Conservation (phyloP, 192 early-diverging fungal genomes). For the Kappamyces sp. region DNA sequence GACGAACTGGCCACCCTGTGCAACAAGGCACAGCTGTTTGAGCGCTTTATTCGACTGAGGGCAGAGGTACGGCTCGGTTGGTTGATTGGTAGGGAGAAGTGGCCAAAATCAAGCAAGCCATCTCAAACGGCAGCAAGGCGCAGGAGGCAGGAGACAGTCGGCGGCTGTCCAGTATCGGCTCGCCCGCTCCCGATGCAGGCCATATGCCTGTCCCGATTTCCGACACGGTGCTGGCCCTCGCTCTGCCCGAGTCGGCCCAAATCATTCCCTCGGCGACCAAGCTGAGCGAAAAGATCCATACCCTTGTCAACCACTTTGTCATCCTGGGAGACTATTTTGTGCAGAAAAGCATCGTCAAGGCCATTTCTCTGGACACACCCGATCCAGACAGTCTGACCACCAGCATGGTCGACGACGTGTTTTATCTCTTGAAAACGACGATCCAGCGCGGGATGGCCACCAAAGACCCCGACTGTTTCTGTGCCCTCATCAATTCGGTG, state of each 20-base stretch:
- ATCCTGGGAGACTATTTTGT: slow-evolving; percentile 73
- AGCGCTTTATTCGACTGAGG: slow-evolving; percentile 76
- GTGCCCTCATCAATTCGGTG: slow-evolving; percentile 62
- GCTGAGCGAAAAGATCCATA: slow-evolving; percentile 51
- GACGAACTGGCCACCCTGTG: slow-evolving; percentile 77
- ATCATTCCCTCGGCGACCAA: slow-evolving; percentile 24
- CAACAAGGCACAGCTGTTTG: slow-evolving; percentile 71
- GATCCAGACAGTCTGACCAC: slow-evolving; percentile 29
- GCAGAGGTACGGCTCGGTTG: slow-evolving; percentile 36
- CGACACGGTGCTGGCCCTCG: no score
- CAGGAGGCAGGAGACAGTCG: no score
- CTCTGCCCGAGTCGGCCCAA: no score
- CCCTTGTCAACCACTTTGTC: slow-evolving; percentile 63
- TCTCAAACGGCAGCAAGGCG: background rate
- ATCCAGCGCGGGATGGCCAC: slow-evolving; percentile 70
- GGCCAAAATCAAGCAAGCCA: background rate
- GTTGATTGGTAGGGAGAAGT: slow-evolving; percentile 15
- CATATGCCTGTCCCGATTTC: no score
- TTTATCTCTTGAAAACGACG: slow-evolving; percentile 80
- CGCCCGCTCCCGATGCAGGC: no score
- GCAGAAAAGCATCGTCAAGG: slow-evolving; percentile 67
- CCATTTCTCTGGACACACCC: slow-evolving; percentile 47
- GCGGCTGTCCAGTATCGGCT: no score
- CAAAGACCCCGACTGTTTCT: slow-evolving; percentile 59
- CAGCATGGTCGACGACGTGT: slow-evolving; percentile 81